Conservation (phyloP, 345 rosid genomes). For the Turnera subulata region DNA sequence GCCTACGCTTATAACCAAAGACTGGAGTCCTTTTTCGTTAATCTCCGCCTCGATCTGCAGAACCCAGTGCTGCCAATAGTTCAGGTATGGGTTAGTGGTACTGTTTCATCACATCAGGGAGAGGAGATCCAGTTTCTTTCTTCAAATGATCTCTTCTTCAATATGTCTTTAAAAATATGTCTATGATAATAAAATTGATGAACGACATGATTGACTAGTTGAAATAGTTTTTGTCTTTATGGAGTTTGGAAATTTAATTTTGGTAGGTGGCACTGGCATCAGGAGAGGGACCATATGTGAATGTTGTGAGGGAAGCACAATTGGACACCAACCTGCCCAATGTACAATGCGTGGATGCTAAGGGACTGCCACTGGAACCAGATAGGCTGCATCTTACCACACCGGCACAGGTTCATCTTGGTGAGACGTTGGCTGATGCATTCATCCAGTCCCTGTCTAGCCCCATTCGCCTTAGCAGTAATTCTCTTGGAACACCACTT, state of each 20-base stretch:
- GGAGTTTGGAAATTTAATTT: background rate
- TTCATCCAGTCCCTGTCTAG: background rate
- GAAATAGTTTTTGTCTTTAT: too few relatives aligned
- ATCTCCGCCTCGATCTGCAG: constrained; percentile 20
- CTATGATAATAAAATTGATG: too few relatives aligned
- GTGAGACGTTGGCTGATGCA: constrained; percentile 21
- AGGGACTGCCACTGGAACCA: constrained; percentile 25
- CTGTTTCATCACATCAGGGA: too few relatives aligned
- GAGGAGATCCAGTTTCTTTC: too few relatives aligned
- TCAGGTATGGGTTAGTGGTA: constrained; percentile 12
- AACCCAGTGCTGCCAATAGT: constrained; percentile 14
- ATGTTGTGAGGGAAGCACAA: constrained; percentile 23
- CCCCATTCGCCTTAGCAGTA: background rate
- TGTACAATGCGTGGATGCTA: constrained; percentile 20
- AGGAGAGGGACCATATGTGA: constrained; percentile 17
- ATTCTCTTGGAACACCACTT: background rate
- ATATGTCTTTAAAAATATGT: too few relatives aligned
- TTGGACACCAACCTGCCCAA: constrained; percentile 2
- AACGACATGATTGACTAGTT: too few relatives aligned
- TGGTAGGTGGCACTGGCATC: constrained; percentile 28
- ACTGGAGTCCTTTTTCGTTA: constrained; percentile 10
- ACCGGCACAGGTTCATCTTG: constrained; percentile 27
- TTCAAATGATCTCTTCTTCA: too few relatives aligned
- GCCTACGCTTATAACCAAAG: constrained; percentile 17
- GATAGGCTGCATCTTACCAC: constrained; percentile 32